These are phyloP conservation scores for Aspergillus hancockii DNA, from an alignment of 495 filamentous ascomycete species.

Conservation along the genomic window DNA sequence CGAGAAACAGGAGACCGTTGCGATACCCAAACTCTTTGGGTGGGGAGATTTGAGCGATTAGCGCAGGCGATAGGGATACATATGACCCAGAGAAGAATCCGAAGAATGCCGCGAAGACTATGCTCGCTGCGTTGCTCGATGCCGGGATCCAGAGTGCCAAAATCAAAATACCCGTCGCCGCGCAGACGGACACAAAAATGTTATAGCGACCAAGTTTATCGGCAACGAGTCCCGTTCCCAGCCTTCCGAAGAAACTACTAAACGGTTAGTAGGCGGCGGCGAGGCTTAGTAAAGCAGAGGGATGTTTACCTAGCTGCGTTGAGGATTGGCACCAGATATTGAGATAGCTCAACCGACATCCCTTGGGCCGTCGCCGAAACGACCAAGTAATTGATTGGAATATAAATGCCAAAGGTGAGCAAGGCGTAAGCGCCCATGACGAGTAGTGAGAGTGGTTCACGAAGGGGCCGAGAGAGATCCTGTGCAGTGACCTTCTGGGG, in stretches of 20 bases:
- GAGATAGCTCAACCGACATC: conserved; percentile 23
- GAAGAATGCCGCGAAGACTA: conserved; percentile 32
- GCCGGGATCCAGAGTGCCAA: conserved; percentile 39
- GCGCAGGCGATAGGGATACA: conserved; percentile 29
- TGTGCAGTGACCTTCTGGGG: conserved; percentile 10
- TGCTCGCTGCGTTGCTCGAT: conserved; percentile 19
- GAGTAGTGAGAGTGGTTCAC: conserved; percentile 33
- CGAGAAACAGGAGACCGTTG: conserved; percentile 23
- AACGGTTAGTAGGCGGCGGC: not conserved
- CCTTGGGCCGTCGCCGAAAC: conserved; percentile 20
- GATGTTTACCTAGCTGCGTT: conserved; percentile 29
- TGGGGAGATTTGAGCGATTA: conserved; percentile 31
- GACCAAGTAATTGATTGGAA: conserved; percentile 33
- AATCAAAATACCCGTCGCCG: conserved; percentile 24
- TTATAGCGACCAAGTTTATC: conserved; percentile 39
- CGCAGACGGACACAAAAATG: conserved; percentile 25
- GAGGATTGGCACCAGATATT: conserved; percentile 34
- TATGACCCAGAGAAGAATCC: conserved; percentile 39
- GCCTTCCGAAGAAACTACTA: conserved; percentile 30
- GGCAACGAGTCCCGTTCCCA: conserved; percentile 28
- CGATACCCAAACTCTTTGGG: conserved; percentile 28
- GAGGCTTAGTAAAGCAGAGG: no score
- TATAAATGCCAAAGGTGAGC: conserved; percentile 44
- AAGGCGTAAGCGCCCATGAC: conserved; percentile 42
- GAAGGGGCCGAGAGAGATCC: conserved; percentile 44